Evolutionary conservation across 208 protist species (phyloP), one percentile per base, ranked within the genome.

Genomic region (Trichomonas vaginalis): DNA sequence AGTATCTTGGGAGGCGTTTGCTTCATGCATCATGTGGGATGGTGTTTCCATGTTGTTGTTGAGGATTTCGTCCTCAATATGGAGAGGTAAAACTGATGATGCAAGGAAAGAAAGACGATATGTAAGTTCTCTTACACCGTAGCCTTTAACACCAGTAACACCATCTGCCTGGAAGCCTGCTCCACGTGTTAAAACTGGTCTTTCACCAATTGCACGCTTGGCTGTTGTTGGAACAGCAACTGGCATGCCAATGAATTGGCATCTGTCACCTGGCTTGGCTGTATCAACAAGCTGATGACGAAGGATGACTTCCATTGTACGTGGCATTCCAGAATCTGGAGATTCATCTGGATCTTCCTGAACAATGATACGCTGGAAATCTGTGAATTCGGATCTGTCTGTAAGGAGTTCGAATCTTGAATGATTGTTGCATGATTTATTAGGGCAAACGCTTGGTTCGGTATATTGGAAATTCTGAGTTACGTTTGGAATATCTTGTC

Each of bases 381-480:
- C 99, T 10, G 97, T 97, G 96, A 99, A 99, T 49, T 95, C 96
- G 4, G 97, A 98, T 51, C 96, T 51, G 10, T 98, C 97, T 27
- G 98, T 95, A 46, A 97, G 8, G 2, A 98, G 95, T 23, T n/a
- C 35, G 95, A 96, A 98, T 62, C 95, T 61, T 3, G 88, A 90
- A 37, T 92, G 96, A 49, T 97, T 97, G 39, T 32, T 37, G 90
- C 97, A 97, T 23, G 95, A 61, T 35, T 49, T 47, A 49, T 95
- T 96, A 21, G 61, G 4, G 86, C 96, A 97, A 40, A 49, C 80
- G 4, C 39, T 47, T 42, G 95, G 80, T 96, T 98, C 98, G 10
- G 99, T 99, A 98, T 99, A 99, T 96, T 98, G 98, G 97, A 99
- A 99, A 96, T 99, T 98, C 97, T 99, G 99, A 80, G 96, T 96